Conservation (phyloP, 2,329 filamentous ascomycete species). For the Hypoxylon sp. region DNA sequence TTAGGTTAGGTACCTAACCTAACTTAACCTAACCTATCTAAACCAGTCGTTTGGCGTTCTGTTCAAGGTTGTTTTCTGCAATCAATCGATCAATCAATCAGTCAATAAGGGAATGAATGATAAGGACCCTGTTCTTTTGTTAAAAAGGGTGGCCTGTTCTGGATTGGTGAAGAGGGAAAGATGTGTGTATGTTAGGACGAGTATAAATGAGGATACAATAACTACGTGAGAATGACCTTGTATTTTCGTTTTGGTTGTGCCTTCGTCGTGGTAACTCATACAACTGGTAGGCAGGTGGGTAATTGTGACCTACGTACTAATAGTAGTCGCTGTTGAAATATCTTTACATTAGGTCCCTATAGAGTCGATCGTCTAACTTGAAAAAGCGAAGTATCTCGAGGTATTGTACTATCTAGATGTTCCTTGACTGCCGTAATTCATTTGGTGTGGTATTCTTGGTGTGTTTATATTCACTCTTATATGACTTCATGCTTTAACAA, state of each 20-base stretch:
- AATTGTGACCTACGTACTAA: too few relatives aligned
- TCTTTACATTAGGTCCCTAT: too few relatives aligned
- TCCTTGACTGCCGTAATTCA: too few relatives aligned
- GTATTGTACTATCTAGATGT: too few relatives aligned
- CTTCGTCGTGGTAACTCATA: too few relatives aligned
- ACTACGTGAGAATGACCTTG: background rate
- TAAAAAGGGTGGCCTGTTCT: background rate
- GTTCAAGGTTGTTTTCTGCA: background rate
- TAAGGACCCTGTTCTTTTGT: background rate
- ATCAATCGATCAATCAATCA: background rate
- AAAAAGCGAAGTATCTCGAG: too few relatives aligned
- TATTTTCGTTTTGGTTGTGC: background rate
- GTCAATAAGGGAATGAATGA: background rate
- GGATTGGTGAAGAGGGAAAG: background rate
- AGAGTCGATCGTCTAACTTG: too few relatives aligned
- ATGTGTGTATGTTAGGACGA: constrained; percentile 1
- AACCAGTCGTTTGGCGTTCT: constrained; percentile 26
- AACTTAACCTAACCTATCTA: background rate
- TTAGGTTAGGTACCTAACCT: constrained; percentile 6
- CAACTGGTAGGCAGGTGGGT: too few relatives aligned
- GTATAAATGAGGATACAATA: background rate
- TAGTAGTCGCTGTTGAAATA: too few relatives aligned
- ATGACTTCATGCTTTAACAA: too few relatives aligned
- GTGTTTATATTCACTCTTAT: too few relatives aligned
- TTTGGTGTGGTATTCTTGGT: too few relatives aligned